These are phyloP conservation scores for Ophiostoma novo-ulmi DNA, from an alignment of 2,329 filamentous ascomycete genomes.

Conservation along the genomic window DNA sequence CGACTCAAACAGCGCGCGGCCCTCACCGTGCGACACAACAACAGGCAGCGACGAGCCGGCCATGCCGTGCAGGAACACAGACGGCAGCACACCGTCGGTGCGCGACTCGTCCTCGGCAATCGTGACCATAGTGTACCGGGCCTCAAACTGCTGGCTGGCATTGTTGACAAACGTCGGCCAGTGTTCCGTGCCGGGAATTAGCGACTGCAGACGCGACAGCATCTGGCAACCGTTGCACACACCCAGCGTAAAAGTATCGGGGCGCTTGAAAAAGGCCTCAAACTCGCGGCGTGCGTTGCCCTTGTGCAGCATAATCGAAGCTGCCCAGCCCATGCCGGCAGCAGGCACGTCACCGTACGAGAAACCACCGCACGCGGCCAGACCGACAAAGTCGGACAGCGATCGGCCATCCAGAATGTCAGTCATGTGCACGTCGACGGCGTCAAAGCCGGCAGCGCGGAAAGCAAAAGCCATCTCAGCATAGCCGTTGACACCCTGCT, in stretches of 20 bases:
- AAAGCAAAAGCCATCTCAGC: conserved; percentile 99
- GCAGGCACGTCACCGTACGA: conserved; percentile 76
- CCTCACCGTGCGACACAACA: conserved; percentile 85
- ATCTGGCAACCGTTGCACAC: conserved; percentile 99
- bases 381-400: conserved; percentile 74
- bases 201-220: conserved; percentile 72
- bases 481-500: conserved; percentile 92
- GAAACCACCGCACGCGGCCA: conserved; percentile 95
- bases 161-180: conserved; percentile 91
- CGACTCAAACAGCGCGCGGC: conserved; percentile 66
- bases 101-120: conserved; percentile 55
- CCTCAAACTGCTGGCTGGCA: conserved; percentile 83
- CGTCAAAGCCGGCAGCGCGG: conserved; percentile 81
- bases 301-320: conserved; percentile 77
- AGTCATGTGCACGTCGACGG: conserved; percentile 94
- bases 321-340: conserved; percentile 95
- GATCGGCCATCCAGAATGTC: conserved; percentile 78
- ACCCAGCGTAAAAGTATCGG: conserved; percentile 86
- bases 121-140: conserved; percentile 74
- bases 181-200: conserved; percentile 76
- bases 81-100: conserved; percentile 40
- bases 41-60: conserved; percentile 74
- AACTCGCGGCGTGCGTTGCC: conserved; percentile 71
- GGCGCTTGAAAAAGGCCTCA: conserved; percentile 74
- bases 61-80: conserved; percentile 92